These are phyloP conservation scores for Hypomontagnella monticulosa DNA, from an alignment of 495 filamentous ascomycete species.

Conservation along the genomic window DNA sequence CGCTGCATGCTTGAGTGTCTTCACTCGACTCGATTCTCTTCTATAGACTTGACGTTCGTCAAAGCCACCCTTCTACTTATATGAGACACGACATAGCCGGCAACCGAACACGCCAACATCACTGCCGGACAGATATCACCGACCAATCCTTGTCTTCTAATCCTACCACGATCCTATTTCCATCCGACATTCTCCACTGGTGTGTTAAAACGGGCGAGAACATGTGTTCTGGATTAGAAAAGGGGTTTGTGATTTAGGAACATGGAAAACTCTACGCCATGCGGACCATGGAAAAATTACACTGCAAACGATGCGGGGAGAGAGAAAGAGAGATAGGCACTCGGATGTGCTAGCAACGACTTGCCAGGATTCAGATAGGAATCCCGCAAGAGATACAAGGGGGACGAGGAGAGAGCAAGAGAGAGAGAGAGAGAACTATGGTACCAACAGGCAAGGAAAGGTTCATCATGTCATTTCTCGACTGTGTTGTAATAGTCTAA, in stretches of 20 bases:
- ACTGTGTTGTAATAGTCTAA: slow-evolving; percentile 41
- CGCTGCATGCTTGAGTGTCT: slow-evolving; percentile 94
- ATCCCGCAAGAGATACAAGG: neutral
- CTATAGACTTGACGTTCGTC: slow-evolving; percentile 62
- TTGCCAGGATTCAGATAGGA: slow-evolving; percentile 10
- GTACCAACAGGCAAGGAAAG: slow-evolving; percentile 19
- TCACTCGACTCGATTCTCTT: slow-evolving; percentile 93
- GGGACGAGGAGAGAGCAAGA: slow-evolving; percentile 8
- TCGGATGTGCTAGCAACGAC: slow-evolving; percentile 3
- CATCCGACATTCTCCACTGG: neutral
- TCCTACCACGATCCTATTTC: slow-evolving; percentile 10
- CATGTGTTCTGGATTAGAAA: slow-evolving; percentile 29
- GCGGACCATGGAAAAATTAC: neutral
- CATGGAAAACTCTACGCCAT: slow-evolving; percentile 1
- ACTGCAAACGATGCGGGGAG: neutral
- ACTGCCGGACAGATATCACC: neutral
- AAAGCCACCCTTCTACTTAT: slow-evolving; percentile 15
- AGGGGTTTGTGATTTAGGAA: slow-evolving; percentile 9
- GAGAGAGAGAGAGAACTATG: slow-evolving; percentile 3
- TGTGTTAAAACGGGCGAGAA: slow-evolving; percentile 7
- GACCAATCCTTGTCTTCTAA: slow-evolving; percentile 9
- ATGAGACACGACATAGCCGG: slow-evolving; percentile 26
- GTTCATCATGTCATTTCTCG: slow-evolving; percentile 42
- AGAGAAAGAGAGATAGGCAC: neutral
- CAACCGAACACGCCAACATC: slow-evolving; percentile 15